Evolutionary conservation across 2,329 filamentous ascomycete species (phyloP).

Genomic region (Dothiorella sarmentorum): DNA sequence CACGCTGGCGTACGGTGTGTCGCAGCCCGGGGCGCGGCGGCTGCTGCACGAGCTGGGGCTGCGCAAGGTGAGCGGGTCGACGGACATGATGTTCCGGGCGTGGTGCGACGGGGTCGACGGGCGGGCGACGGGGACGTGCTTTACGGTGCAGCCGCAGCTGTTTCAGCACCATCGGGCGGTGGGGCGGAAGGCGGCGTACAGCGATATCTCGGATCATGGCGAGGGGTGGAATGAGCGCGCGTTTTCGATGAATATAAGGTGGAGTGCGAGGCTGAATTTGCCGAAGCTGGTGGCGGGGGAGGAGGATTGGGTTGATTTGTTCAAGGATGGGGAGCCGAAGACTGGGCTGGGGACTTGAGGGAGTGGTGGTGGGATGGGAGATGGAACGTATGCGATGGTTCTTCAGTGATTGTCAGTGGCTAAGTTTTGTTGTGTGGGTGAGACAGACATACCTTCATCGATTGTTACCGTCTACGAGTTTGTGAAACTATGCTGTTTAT

Average conservation of each 20-base stretch:
- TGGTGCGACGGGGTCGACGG: conserved; percentile 28
- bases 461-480: too few relatives aligned
- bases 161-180: conserved; percentile 25
- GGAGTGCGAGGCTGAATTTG: conserved; percentile 27
- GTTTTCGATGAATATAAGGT: conserved; percentile 24
- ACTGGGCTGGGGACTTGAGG: too few relatives aligned
- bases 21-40: conserved; percentile 25
- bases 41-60: conserved; percentile 30
- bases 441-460: too few relatives aligned
- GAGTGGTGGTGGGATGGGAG: too few relatives aligned
- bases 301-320: conserved; percentile 17
- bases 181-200: conserved; percentile 14
- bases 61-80: conserved; percentile 26
- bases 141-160: conserved; percentile 28
- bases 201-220: conserved; percentile 28
- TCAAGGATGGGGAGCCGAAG: conserved; percentile 9
- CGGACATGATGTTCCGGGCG: conserved; percentile 32
- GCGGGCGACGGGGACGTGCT: conserved; percentile 23
- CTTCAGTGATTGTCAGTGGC: too few relatives aligned
- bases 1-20: conserved; percentile 20
- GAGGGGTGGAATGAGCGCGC: conserved; percentile 19
- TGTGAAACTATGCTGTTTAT: too few relatives aligned
- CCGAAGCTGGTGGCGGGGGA: conserved; percentile 24
- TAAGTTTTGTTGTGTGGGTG: too few relatives aligned
- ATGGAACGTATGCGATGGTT: too few relatives aligned